Base-by-base conservation (phyloP, 1,284 basidiomycete species). In the Rhizopogon parksii region DNA sequence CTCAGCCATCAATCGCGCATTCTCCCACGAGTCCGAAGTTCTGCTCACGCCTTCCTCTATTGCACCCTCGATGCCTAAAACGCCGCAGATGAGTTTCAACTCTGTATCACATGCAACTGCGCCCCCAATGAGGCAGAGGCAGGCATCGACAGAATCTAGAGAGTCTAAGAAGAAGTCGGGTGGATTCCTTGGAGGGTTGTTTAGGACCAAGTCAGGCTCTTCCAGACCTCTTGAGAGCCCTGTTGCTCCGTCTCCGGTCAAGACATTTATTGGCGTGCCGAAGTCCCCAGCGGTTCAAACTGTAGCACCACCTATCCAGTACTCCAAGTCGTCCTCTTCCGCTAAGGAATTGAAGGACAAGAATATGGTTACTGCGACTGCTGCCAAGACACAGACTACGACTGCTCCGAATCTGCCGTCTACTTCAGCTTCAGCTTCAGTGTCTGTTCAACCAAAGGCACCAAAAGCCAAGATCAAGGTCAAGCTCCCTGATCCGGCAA, bases 31-130 rank as follows among this genome's bases (percentile, higher is more conserved):
- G 36, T 70, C 74, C 4, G 66, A 68, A 46, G 49, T 76, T 36
- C 67, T 79, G 19, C 71, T 70, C 56, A 80, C 79, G 0, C 77
- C 79, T n/a, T 78, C 79, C 24, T 78, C 78, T 3, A 69, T 79
- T 12, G 72, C 75, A 3, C 71, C 68, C 0, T 75, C 77, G 4
- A 66, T 66, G 60, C 60, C 61, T 11, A 66, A 58, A 24, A 46
- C 65, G 24, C 53, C 56, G 12, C 40, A 42, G 12, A 52, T 55
- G 7, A 45, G 12, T n/a, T 45, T 45, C 11, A 49, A 39, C 11
- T 14, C 38, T 43, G 36, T 36, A 1, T 46, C 47, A 35, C 61
- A 57, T 21, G 6, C 53, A 12, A 52, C 43, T 6, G 35, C 58
- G 37, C 25, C 53, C 35, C 65, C 61, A n/a, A 49, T 52, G 24